phyloP scores from a whole-genome alignment of 441 rosid species.

The Metrosideros polymorpha region DNA sequence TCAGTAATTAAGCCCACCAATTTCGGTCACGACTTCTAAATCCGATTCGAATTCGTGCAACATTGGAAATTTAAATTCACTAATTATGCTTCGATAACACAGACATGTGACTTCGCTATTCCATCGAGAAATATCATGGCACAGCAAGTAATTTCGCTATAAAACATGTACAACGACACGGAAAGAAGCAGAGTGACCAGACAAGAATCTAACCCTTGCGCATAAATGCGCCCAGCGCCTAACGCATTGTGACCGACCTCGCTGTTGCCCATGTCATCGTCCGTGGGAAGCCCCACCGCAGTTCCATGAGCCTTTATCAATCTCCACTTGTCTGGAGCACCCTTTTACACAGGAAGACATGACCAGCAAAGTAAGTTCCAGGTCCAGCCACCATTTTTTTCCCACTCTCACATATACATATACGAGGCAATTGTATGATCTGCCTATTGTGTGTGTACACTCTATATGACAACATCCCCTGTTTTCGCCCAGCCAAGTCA shows the following conservation, averaged over 20 bases:
- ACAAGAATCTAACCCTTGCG: conserved; percentile 52
- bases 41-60: neutral
- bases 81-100: neutral
- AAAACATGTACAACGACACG: neutral
- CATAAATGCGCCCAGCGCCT: conserved; percentile 91
- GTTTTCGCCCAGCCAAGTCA: neutral
- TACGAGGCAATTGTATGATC: neutral
- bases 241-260: conserved; percentile 99
- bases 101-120: neutral
- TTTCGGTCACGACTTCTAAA: neutral
- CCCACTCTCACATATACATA: neutral
- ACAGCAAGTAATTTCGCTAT: neutral
- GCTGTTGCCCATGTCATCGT: conserved; percentile 99
- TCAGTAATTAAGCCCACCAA: neutral
- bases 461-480: neutral
- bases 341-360: conserved; percentile 17
- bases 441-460: neutral
- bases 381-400: neutral
- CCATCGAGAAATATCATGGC: neutral
- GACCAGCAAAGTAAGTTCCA: neutral
- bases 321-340: conserved; percentile 73
- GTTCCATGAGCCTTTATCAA: conserved; percentile 79
- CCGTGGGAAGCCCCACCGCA: conserved; percentile 93
- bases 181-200: neutral
- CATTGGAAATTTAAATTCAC: neutral